Evolutionary conservation across 768 basidiomycete species (phyloP).

Genomic region (Clavulina sp.): DNA sequence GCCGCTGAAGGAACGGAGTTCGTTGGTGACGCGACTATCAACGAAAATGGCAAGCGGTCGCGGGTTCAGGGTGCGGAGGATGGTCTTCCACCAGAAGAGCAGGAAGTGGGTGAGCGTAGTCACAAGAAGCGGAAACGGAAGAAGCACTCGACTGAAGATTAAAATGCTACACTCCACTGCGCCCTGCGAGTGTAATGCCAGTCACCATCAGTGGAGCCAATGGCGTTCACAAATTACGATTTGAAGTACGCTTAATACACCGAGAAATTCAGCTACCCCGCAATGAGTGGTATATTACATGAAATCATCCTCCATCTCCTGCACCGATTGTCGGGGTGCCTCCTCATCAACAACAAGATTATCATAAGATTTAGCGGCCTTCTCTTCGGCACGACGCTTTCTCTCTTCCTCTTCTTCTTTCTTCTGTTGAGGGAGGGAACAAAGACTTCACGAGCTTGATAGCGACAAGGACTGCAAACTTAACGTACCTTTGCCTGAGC

Average conservation of each 20-base stretch:
- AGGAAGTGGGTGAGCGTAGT: not conserved
- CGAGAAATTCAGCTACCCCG: no score
- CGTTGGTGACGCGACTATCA: not conserved
- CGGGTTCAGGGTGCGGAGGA: not conserved
- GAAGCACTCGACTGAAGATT: conserved; percentile 2
- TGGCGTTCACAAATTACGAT: no score
- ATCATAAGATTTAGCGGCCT: conserved; percentile 77
- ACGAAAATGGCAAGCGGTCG: no score
- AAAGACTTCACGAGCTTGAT: not conserved
- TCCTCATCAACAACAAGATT: conserved; percentile 38
- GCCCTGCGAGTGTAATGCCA: no score
- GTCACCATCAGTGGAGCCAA: no score
- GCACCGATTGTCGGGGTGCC: conserved; percentile 35
- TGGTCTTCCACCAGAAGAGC: not conserved
- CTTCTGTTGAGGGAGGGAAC: not conserved
- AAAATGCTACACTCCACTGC: no score
- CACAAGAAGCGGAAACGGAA: conserved; percentile 7
- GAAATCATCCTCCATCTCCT: conserved; percentile 76
- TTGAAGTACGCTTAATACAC: no score
- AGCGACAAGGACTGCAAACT: not conserved
- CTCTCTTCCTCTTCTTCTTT: conserved; percentile 70
- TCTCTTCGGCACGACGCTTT: conserved; percentile 58
- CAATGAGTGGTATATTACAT: no score
- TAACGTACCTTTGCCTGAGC: conserved; percentile 48
- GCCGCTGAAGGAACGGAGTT: not conserved